Base-by-base conservation (phyloP, 768 basidiomycete species). In the Rubroboletus pulcherrimus region DNA sequence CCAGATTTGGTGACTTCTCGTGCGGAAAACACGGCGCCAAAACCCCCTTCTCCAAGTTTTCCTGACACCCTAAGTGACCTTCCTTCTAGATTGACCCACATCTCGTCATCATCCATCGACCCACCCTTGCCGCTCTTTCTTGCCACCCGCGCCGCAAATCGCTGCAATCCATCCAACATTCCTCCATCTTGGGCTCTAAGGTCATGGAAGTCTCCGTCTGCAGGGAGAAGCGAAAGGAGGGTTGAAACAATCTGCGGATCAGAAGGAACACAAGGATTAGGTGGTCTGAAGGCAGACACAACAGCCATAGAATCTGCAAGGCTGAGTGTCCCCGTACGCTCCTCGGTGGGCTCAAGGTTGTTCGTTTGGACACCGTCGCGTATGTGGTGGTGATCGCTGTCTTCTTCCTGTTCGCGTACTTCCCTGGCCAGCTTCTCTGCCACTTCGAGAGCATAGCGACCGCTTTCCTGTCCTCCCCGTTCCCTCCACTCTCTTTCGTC, bases 41-140 rank as follows among this genome's bases (percentile, higher is more conserved):
- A 99, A 0, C 95, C 93, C 6, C 97, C 97, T 73, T 99, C 97
- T 17, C 97, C 97, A 24, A 99, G 78, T 70, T 98, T 99, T 58
- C 89, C 89, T 4, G 78, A 74, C 5, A 98, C 83, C 51, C 80
- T 81, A 65, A 89, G 93, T 50, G 75, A 75, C 55, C 80, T 81
- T 4, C 79, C 86, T 43, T 78, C 78, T n/a, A 98, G 74, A 17
- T 73, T 74, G 40, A 98, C 67, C 21, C 80, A 63, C 68, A 88
- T 78, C 24, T 66, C 69, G 37, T 74, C 72, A 4, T 77, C 68
- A 29, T 69, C 69, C 11, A 58, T 57, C 45, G 75, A 72, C 34
- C 75, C 60, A 5, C 65, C 71, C 77, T 64, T 71, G 15, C 59
- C 60, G 55, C 46, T 66, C 44, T 69, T 68, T 52, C 72, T 70